phyloP scores from a whole-genome alignment of 352 stramenopile species.

The Thalassiosira gravida region DNA sequence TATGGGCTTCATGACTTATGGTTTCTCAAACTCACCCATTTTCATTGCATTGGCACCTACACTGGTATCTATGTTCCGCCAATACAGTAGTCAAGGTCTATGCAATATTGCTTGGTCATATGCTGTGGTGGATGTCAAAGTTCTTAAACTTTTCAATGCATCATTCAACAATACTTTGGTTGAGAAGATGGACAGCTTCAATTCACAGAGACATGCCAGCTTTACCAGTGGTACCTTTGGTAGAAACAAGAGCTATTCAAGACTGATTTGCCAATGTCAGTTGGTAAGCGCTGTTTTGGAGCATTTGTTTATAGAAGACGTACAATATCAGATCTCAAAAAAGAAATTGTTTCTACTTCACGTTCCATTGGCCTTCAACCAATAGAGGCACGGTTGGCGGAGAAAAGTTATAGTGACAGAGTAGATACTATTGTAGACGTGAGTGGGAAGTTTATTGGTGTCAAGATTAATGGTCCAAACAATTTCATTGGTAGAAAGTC shows the following conservation, averaged over 20 bases:
- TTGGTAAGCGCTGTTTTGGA: conserved; percentile 10
- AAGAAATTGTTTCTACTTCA: conserved; percentile 24
- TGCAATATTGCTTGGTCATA: conserved; percentile 40
- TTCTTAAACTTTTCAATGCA: conserved; percentile 7
- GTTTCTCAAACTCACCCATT: not conserved
- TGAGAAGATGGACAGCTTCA: conserved; percentile 16
- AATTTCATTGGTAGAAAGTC: conserved; percentile 32
- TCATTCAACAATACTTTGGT: conserved; percentile 7
- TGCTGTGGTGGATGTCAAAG: conserved; percentile 3
- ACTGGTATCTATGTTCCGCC: not conserved
- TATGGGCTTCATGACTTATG: not conserved
- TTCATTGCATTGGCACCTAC: not conserved
- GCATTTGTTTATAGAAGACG: not conserved
- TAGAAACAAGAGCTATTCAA: conserved; percentile 9
- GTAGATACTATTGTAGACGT: conserved; percentile 35
- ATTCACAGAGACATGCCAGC: conserved; percentile 8
- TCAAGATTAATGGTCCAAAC: conserved; percentile 40
- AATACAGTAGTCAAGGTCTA: conserved; percentile 15
- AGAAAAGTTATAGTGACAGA: conserved; percentile 24
- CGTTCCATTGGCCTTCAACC: conserved; percentile 20
- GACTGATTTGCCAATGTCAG: not conserved
- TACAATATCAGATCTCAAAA: conserved; percentile 4
- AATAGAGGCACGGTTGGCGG: conserved; percentile 21
- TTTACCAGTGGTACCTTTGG: conserved; percentile 37
- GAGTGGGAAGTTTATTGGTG: conserved; percentile 16